phyloP scores from a whole-genome alignment of 2,329 filamentous ascomycete genomes.

The Cladosporium phlei region DNA sequence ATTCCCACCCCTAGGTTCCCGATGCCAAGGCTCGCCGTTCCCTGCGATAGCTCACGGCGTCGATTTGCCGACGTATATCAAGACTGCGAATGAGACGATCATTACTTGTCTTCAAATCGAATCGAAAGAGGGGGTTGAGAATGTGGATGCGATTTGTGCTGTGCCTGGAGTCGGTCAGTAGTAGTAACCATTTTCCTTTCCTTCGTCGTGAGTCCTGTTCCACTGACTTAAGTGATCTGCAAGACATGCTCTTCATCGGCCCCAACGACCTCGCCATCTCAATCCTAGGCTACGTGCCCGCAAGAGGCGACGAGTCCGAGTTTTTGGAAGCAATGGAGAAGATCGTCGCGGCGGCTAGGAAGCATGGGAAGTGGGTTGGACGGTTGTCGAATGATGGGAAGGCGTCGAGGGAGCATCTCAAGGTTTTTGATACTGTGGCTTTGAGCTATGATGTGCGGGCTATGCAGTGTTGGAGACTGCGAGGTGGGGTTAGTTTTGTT shows the following conservation, averaged over 20 bases:
- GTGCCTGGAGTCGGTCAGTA: constrained; percentile 45
- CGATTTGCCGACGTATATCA: constrained; percentile 39
- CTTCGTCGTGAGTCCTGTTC: too few relatives aligned
- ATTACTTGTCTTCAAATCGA: constrained; percentile 47
- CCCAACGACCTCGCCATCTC: constrained; percentile 54
- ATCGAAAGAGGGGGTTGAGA: constrained; percentile 35
- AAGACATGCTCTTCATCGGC: constrained; percentile 44
- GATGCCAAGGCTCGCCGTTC: constrained; percentile 52
- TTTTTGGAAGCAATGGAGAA: constrained; percentile 45
- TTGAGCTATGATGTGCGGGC: constrained; percentile 19
- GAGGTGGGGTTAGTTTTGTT: too few relatives aligned
- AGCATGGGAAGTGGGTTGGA: constrained; percentile 62
- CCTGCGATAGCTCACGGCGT: constrained; percentile 46
- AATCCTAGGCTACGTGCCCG: constrained; percentile 45
- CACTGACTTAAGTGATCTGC: too few relatives aligned
- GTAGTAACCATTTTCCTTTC: not conserved
- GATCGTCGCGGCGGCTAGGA: constrained; percentile 52
- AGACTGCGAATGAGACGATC: constrained; percentile 48
- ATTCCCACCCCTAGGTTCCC: constrained; percentile 48
- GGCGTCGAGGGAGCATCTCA: constrained; percentile 44
- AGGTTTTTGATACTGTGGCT: constrained; percentile 48
- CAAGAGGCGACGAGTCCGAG: constrained; percentile 39
- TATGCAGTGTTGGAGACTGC: constrained; percentile 29
- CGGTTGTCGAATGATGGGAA: constrained; percentile 46
- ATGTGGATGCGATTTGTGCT: constrained; percentile 45